phyloP scores from a whole-genome alignment of 2,329 filamentous ascomycete species.

The Macroventuria anomochaeta region DNA sequence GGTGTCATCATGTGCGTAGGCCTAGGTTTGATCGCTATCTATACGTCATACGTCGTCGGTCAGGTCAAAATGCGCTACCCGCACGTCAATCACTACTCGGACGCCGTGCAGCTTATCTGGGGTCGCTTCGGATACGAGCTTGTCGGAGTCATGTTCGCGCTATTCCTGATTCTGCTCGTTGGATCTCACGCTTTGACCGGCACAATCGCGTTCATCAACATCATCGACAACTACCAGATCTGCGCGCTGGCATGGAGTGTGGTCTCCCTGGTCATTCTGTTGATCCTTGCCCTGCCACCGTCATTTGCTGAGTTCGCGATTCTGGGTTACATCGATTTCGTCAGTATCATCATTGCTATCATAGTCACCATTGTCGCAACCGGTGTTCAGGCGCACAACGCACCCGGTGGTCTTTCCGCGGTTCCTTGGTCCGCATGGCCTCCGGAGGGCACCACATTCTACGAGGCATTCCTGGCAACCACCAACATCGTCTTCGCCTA shows the following conservation, averaged over 20 bases:
- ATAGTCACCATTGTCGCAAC: constrained; percentile 73
- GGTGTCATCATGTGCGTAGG: constrained; percentile 54
- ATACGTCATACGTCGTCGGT: constrained; percentile 67
- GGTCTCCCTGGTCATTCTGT: constrained; percentile 65
- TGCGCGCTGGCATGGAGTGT: constrained; percentile 72
- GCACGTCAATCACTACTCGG: constrained; percentile 70
- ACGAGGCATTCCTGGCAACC: constrained; percentile 61
- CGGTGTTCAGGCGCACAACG: constrained; percentile 52
- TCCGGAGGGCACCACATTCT: constrained; percentile 62
- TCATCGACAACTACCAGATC: constrained; percentile 62
- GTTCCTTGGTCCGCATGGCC: constrained; percentile 45
- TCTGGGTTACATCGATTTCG: constrained; percentile 63
- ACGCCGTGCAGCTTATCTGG: constrained; percentile 69
- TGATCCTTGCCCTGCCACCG: constrained; percentile 66
- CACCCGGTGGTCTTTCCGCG: constrained; percentile 39
- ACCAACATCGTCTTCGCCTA: constrained; percentile 42
- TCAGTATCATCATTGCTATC: constrained; percentile 70
- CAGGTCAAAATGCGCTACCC: constrained; percentile 66
- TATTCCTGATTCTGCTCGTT: constrained; percentile 63
- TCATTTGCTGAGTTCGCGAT: constrained; percentile 70
- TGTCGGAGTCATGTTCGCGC: constrained; percentile 64
- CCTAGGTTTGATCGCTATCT: constrained; percentile 65
- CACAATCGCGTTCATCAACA: constrained; percentile 70
- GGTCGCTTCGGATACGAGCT: constrained; percentile 58
- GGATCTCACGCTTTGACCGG: constrained; percentile 75